Evolutionary conservation across 164 flowering plant species (phyloP).

Genomic region (Malania oleifera): DNA sequence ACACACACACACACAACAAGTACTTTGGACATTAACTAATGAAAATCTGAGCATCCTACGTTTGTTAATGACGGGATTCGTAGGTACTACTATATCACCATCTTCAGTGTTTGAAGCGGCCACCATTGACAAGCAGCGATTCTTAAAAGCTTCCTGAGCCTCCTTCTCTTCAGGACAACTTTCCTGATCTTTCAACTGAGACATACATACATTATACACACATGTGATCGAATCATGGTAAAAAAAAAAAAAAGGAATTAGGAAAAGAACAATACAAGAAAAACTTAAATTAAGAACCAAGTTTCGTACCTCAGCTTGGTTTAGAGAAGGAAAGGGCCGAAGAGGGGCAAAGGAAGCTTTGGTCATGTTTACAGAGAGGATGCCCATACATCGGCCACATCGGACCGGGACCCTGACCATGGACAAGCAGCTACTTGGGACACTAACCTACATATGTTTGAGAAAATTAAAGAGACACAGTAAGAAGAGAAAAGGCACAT

Average conservation of each 20-base stretch:
- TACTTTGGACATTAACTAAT: no score
- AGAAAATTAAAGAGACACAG: background rate
- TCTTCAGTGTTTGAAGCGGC: slow-evolving; percentile 47
- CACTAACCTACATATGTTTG: slow-evolving; percentile 58
- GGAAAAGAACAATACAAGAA: background rate
- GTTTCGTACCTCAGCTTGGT: slow-evolving; percentile 18
- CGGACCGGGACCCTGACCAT: slow-evolving; percentile 74
- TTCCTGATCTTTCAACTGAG: slow-evolving; percentile 36
- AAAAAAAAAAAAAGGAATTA: background rate
- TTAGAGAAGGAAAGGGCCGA: slow-evolving; percentile 54
- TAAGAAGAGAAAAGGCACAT: background rate
- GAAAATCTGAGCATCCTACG: slow-evolving; percentile 28
- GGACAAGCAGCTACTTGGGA: slow-evolving; percentile 65
- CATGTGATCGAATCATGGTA: background rate
- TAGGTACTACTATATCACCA: slow-evolving; percentile 21
- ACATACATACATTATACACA: background rate
- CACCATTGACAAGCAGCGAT: slow-evolving; percentile 22
- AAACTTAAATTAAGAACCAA: background rate
- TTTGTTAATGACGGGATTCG: slow-evolving; percentile 42
- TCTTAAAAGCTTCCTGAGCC: slow-evolving; percentile 21
- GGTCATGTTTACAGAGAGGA: slow-evolving; percentile 78
- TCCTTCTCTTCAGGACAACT: slow-evolving; percentile 24
- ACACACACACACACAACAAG: no score
- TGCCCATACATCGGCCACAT: slow-evolving; percentile 81
- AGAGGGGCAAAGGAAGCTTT: slow-evolving; percentile 68